Base-by-base conservation (phyloP, 2,329 filamentous ascomycete species). In the Botrytis byssoidea region DNA sequence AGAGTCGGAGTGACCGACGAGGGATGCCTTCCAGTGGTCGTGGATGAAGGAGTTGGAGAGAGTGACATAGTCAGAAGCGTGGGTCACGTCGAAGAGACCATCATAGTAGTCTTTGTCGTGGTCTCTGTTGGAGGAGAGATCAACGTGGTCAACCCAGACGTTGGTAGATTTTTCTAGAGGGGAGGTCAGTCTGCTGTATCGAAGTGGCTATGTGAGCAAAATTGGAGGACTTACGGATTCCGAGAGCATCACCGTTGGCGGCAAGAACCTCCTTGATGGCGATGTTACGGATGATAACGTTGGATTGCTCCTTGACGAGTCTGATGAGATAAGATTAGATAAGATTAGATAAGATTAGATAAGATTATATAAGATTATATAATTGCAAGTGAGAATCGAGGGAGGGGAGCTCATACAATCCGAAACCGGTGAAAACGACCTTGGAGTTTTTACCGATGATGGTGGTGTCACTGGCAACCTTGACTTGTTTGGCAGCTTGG, bases 261-360 rank as follows among this genome's bases (percentile, higher is more conserved):
- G 82, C 80, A 12, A 83, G 82, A 3, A 88, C 85, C 73, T 87
- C 85, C 75, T 83, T 79, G 75, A 88, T 84, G 76, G 85, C 86
- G 51, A 90, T 79, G 82, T 90, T 89, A 60, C 85, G 86, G 70
- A 90, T 79, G 72, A 90, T 88, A 70, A 89, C 87, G 76, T 90
- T 89, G 73, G 78, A 83, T 35, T 81, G 40, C 16, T 81, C 60
- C n/a, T 57, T 66, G 22, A 71, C 42, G 70, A 71, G 60, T 12
- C 70, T 71, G 29, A 42, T 14, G 48, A 20, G 32, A 51, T 60
- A 40, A 68, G 55, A n/a, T 59, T 9, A 55, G 48, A 55, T 55
- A n/a, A n/a, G 29, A 42, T 14, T 40, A 20, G 32, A 51, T 60
- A 40, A 68, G 55, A n/a, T 59, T 9, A 55, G 48, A 55, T 55